Percentiles rank a stretch among this genome's conserved stretches.
phyloP scores from a whole-genome alignment of 495 filamentous ascomycete species.

The Penicillium riverlandense region DNA sequence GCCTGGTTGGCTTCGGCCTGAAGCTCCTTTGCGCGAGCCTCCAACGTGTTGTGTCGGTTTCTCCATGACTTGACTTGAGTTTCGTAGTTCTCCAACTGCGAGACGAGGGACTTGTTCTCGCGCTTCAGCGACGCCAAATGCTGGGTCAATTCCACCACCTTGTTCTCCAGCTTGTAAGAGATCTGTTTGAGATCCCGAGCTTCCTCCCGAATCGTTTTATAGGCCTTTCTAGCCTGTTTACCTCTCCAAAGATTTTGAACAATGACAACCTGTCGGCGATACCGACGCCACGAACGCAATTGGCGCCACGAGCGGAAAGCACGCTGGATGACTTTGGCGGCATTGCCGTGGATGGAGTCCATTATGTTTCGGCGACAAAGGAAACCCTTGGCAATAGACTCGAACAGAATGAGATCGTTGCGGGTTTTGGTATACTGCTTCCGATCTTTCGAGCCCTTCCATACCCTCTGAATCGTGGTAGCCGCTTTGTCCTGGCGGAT shows the following conservation, averaged over 20 bases:
- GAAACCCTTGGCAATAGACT: constrained; percentile 87
- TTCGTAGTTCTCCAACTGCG: constrained; percentile 94
- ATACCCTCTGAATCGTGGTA: constrained; percentile 89
- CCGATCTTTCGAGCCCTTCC: constrained; percentile 83
- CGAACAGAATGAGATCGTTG: constrained; percentile 73
- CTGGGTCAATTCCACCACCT: constrained; percentile 97
- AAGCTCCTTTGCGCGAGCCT: constrained; percentile 83
- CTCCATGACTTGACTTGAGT: constrained; percentile 92
- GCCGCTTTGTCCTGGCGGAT: constrained; percentile 78
- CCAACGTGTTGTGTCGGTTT: constrained; percentile 82
- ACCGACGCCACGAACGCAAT: constrained; percentile 76
- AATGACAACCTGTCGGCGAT: constrained; percentile 79
- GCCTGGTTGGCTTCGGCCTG: constrained; percentile 96
- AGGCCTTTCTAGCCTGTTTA: constrained; percentile 68
- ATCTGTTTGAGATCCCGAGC: constrained; percentile 97
- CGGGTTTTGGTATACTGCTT: constrained; percentile 70
- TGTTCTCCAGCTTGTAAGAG: constrained; percentile 98
- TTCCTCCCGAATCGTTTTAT: constrained; percentile 88
- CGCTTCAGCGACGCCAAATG: constrained; percentile 82
- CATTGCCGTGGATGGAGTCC: constrained; percentile 89
- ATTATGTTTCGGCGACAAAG: constrained; percentile 81
- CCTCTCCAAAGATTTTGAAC: constrained; percentile 94
- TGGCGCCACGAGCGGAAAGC: constrained; percentile 77
- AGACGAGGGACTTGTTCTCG: constrained; percentile 82
- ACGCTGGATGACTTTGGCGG: constrained; percentile 83